Conservation (phyloP, 2,329 filamentous ascomycete genomes). For the Mycosphaerelloides madeirae region DNA sequence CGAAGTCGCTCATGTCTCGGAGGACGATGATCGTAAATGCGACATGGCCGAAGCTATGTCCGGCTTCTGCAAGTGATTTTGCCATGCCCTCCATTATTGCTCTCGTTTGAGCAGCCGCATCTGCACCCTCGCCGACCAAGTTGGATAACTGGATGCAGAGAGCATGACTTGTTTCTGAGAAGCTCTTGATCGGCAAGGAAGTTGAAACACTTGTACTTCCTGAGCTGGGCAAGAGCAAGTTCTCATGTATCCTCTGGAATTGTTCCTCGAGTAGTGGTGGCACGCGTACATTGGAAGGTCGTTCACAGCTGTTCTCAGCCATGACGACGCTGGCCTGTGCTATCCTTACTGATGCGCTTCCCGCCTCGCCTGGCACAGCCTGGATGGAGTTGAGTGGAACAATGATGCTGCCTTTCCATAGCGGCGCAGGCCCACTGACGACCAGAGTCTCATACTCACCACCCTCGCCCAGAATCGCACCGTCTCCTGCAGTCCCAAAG, state of each 20-base stretch:
- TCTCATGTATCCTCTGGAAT: constrained; percentile 46
- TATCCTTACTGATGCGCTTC: constrained; percentile 68
- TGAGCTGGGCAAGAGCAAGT: constrained; percentile 6
- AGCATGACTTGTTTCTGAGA: background rate
- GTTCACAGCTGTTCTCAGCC: background rate
- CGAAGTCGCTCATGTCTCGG: constrained; percentile 74
- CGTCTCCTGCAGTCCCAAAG: constrained; percentile 62
- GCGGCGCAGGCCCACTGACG: constrained; percentile 65
- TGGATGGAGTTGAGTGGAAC: constrained; percentile 53
- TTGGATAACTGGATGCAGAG: constrained; percentile 23
- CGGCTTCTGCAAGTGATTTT: constrained; percentile 24
- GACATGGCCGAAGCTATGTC: constrained; percentile 27
- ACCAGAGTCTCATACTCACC: constrained; percentile 95
- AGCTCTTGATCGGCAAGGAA: background rate
- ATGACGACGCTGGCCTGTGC: constrained; percentile 47
- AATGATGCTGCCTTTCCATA: constrained; percentile 70
- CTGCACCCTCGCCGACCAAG: constrained; percentile 32
- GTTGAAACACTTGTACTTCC: background rate
- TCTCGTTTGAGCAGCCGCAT: constrained; percentile 38
- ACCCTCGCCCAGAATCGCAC: constrained; percentile 80
- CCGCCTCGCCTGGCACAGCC: constrained; percentile 65
- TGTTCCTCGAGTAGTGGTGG: constrained; percentile 63
- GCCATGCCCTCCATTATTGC: constrained; percentile 37
- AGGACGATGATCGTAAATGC: constrained; percentile 61
- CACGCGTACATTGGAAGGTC: constrained; percentile 42